A percentile compares a stretch with the other conserved stretches of the same genome.
phyloP scores from a whole-genome alignment of 495 filamentous ascomycete species.

The Beverwykella pulmonaria region DNA sequence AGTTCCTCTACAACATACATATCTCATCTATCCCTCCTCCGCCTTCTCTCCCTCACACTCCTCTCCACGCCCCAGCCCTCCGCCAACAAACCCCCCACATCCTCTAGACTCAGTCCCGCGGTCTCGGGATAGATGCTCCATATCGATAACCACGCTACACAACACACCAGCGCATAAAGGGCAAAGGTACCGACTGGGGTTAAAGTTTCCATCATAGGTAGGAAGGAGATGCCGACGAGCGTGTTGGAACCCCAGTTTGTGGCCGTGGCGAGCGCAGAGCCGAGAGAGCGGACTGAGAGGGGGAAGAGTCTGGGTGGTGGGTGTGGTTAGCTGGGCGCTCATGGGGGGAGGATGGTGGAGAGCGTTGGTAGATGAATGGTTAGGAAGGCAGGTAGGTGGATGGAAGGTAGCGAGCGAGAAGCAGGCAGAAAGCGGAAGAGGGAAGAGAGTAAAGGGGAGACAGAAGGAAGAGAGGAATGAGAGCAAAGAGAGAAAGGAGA shows the following conservation, averaged over 20 bases:
- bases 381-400: no score
- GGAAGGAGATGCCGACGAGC: constrained; percentile 81
- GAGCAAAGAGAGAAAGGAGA: neutral
- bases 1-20: no score
- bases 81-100: constrained; percentile 72
- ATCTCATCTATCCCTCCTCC: neutral
- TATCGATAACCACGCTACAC: constrained; percentile 64
- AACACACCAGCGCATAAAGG: constrained; percentile 71
- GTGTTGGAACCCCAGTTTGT: constrained; percentile 92
- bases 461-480: neutral
- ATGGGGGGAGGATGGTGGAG: no score
- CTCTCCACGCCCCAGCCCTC: constrained; percentile 72
- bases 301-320: constrained; percentile 63
- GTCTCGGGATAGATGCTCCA: constrained; percentile 84
- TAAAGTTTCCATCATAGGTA: constrained; percentile 80
- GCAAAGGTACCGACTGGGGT: constrained; percentile 78
- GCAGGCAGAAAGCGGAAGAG: no score
- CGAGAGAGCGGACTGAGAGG: constrained; percentile 76
- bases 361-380: no score
- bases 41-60: constrained; percentile 36
- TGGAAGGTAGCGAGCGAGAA: no score
- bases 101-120: constrained; percentile 77
- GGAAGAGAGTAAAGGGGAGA: neutral
- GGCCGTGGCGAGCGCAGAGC: constrained; percentile 79
- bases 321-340: no score